phyloP scores from a whole-genome alignment of 1,139 yeast genomes.

The Yarrowia galli region DNA sequence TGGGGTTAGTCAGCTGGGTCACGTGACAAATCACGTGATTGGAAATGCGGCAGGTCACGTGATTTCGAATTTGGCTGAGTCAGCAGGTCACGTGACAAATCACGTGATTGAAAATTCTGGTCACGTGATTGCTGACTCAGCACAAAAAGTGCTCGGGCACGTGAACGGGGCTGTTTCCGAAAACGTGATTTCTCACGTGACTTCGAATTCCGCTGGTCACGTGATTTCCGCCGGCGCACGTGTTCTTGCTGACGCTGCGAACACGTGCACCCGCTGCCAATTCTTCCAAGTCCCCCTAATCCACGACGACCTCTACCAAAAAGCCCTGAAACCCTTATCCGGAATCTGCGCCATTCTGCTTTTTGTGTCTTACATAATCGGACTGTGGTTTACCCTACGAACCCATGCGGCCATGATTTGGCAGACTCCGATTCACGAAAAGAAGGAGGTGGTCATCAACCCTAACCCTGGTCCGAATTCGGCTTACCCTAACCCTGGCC shows the following conservation, averaged over 20 bases:
- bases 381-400: conserved; percentile 88
- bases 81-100: no score
- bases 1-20: no score
- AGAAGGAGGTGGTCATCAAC: conserved; percentile 41
- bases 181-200: no score
- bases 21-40: no score
- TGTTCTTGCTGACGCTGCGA: conserved; percentile 71
- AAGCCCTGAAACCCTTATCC: conserved; percentile 80
- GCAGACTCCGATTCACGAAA: conserved; percentile 68
- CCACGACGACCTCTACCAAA: conserved; percentile 64
- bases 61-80: no score
- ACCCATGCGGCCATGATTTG: conserved; percentile 97
- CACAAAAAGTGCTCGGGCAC: neutral
- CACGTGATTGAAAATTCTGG: no score
- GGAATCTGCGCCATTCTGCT: conserved; percentile 79
- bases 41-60: no score
- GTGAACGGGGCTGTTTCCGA: no score
- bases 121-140: neutral
- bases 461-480: neutral
- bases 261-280: conserved; percentile 70
- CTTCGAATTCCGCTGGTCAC: no score
- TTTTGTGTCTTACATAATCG: conserved; percentile 86
- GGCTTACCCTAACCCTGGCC: no score
- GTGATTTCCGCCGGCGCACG: no score
- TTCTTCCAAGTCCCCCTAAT: conserved; percentile 77